Evolutionary conservation across 2,329 filamentous ascomycete genomes (phyloP).

Genomic region (Bipolaris oryzae): DNA sequence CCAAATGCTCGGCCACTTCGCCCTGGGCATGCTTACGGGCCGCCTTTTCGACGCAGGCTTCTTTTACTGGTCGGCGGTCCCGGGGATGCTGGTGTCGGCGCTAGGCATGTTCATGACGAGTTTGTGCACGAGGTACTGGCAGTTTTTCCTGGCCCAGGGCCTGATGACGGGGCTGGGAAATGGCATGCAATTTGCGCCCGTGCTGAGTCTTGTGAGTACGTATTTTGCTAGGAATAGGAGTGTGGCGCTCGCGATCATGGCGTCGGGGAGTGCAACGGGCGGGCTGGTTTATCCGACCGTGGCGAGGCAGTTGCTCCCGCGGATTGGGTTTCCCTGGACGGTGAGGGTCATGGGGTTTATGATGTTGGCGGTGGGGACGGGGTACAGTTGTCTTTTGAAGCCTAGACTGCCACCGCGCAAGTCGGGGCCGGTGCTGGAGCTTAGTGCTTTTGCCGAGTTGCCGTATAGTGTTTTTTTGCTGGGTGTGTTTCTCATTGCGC

Average conservation of each 20-base stretch:
- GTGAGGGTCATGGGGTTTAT: conserved; percentile 67
- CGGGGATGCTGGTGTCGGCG: conserved; percentile 53
- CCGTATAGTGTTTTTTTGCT: conserved; percentile 49
- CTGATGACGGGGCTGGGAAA: conserved; percentile 42
- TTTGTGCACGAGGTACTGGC: conserved; percentile 57
- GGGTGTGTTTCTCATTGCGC: conserved; percentile 42
- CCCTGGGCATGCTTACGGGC: conserved; percentile 58
- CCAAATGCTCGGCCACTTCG: conserved; percentile 59
- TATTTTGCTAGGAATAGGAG: conserved; percentile 67
- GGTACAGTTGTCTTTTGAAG: conserved; percentile 48
- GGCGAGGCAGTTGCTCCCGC: conserved; percentile 61
- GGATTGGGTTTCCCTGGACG: conserved; percentile 69
- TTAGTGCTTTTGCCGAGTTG: conserved; percentile 50
- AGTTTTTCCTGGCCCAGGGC: conserved; percentile 50
- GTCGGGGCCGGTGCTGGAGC: conserved; percentile 52
- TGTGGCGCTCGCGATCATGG: conserved; percentile 65
- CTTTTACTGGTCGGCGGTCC: conserved; percentile 53
- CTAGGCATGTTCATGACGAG: conserved; percentile 61
- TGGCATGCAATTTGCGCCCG: conserved; percentile 45
- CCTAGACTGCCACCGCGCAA: conserved; percentile 53
- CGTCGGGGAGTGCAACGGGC: conserved; percentile 66
- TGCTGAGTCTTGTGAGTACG: conserved; percentile 49
- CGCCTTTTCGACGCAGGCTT: conserved; percentile 60
- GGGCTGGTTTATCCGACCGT: conserved; percentile 67
- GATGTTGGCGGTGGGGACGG: conserved; percentile 53